Percentiles rank a stretch among this genome's conserved stretches.
Evolutionary conservation across 441 rosid species (phyloP).

Genomic region (Syzygium malaccense): DNA sequence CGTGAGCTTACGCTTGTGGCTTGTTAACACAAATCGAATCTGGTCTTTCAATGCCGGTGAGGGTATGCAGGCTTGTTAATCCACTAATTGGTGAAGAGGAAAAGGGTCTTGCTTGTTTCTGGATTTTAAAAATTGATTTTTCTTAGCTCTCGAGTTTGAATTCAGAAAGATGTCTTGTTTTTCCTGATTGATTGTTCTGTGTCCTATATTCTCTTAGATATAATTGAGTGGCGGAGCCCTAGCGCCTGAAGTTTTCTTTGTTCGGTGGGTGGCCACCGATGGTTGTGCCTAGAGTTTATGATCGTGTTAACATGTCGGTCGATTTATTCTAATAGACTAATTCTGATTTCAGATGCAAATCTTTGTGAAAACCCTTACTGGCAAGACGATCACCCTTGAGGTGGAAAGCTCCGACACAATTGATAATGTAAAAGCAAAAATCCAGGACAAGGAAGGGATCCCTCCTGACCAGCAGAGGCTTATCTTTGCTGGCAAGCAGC

Average conservation of each 20-base stretch:
- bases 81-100: neutral
- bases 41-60: neutral
- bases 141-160: neutral
- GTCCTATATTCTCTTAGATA: neutral
- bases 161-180: neutral
- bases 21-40: neutral
- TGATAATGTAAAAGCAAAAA: neutral
- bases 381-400: neutral
- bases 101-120: neutral
- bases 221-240: neutral
- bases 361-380: neutral
- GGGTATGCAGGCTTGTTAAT: neutral
- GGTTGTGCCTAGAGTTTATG: neutral
- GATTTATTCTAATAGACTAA: neutral
- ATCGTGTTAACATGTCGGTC: neutral
- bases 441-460: neutral
- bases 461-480: neutral
- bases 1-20: neutral
- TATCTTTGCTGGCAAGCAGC: neutral
- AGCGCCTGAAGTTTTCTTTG: neutral
- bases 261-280: neutral
- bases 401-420: neutral
- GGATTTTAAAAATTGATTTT: neutral
- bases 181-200: neutral
- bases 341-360: neutral